Conservation (phyloP, 352 stramenopile genomes). For the Globisporangium mamillatum region DNA sequence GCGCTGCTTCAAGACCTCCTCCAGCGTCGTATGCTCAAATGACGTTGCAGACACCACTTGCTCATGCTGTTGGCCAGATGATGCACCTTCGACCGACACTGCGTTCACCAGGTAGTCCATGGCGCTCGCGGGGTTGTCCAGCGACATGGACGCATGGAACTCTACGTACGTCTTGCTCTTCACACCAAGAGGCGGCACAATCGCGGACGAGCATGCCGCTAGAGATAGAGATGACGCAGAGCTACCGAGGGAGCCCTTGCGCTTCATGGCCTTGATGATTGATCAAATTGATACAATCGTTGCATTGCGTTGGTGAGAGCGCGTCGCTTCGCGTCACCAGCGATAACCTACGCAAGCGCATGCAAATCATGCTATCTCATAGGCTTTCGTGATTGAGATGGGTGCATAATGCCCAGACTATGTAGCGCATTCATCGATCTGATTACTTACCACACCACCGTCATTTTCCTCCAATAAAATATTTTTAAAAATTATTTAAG, state of each 20-base stretch:
- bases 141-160: constrained; percentile 70
- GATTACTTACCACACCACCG: constrained; percentile 12
- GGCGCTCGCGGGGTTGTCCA: constrained; percentile 36
- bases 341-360: constrained; percentile 6
- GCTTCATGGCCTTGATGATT: background rate
- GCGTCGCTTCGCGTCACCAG: constrained; percentile 6
- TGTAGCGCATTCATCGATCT: constrained; percentile 3
- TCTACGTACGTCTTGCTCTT: constrained; percentile 28
- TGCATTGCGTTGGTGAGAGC: background rate
- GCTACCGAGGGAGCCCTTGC: background rate
- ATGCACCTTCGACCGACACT: constrained; percentile 14
- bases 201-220: background rate
- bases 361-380: constrained; percentile 1
- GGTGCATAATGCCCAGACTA: background rate
- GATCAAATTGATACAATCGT: background rate
- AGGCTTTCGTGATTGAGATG: constrained; percentile 4
- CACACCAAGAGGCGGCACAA: background rate
- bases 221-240: background rate
- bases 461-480: background rate
- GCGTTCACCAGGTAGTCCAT: background rate
- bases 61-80: background rate
- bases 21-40: constrained; percentile 15
- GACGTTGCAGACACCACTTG: background rate
- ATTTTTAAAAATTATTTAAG: background rate
- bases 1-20: constrained; percentile 23